Evolutionary conservation across 2,329 filamentous ascomycete genomes (phyloP), one percentile per base, ranked within the genome.

Genomic region (Monosporascus ibericus): DNA sequence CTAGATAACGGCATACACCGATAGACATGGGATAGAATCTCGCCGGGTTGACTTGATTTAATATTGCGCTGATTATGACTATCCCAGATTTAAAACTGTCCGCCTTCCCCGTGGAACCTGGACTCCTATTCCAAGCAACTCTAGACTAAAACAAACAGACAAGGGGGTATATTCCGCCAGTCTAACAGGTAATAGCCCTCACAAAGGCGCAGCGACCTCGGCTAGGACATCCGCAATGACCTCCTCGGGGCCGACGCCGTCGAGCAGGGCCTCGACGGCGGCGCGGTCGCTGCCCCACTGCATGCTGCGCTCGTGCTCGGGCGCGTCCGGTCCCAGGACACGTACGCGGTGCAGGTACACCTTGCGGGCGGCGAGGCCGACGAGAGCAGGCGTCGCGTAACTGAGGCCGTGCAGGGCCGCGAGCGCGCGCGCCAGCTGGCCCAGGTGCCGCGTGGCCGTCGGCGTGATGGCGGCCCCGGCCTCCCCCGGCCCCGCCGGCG

Each of bases 221-320:
- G 68, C 74, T 50, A 87, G 63, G 3, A 87, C 82, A 60, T 86
- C 82, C 54, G 87, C 83, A 39, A 88, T 76, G 3, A 88, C 78
- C 42, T 83, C 79, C 58, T 86, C 82, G 0, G 82, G 75, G 1
- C 78, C 77, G 9, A 86, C 66, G 6, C 74, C 80, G 34, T 86
- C 81, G 2, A 96, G 70, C 48, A 91, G 60, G 17, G 79, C 76
- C 57, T 80, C 76, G 1, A 96, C 82, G 4, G 88, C 87, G 30
- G 79, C 76, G 0, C 87, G 60, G 50, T 87, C 84, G 68, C 92
- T 96, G 0, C 94, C 94, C 84, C 95, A 99, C 68, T 96, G 90
- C 75, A 96, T 80, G 67, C 91, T 96, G 47, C 91, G 79, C 72
- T 97, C 94, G 52, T 84, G 82, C 55, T 83, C 79, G 1, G 89